Percentiles rank a stretch among this genome's conserved stretches.
These are phyloP conservation scores for Termitomyces sp. DNA, from an alignment of 768 basidiomycete species.

Conservation along the genomic window DNA sequence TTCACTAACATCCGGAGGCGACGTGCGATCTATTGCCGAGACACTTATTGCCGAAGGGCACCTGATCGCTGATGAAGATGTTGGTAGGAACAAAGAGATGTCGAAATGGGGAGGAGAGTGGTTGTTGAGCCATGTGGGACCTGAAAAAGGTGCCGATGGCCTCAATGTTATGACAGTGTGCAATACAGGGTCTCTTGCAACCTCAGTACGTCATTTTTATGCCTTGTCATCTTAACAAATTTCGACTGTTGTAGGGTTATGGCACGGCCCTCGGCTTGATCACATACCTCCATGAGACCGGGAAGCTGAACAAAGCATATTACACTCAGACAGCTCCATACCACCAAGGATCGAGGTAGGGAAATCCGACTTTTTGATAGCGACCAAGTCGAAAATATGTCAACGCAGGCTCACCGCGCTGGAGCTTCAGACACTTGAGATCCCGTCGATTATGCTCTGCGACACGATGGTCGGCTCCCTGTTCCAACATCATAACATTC, in stretches of 20 bases:
- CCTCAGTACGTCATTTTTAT: constrained; percentile 55
- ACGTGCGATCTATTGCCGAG: constrained; percentile 43
- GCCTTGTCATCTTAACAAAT: neutral
- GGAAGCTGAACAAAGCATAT: constrained; percentile 75
- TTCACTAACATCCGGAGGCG: constrained; percentile 34
- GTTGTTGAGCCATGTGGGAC: constrained; percentile 52
- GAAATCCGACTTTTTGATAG: no score
- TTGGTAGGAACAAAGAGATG: constrained; percentile 83
- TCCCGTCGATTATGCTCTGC: constrained; percentile 91
- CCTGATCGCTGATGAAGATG: constrained; percentile 80
- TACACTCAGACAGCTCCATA: constrained; percentile 95
- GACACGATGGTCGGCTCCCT: constrained; percentile 97
- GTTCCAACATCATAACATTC: constrained; percentile 81
- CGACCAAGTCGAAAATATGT: neutral
- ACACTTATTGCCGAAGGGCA: constrained; percentile 67
- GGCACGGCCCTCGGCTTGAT: constrained; percentile 94
- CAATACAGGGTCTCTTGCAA: constrained; percentile 95
- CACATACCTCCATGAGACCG: constrained; percentile 78
- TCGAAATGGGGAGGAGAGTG: constrained; percentile 81
- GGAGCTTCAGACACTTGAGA: constrained; percentile 78
- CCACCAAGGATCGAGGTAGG: constrained; percentile 84
- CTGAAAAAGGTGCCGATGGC: constrained; percentile 29
- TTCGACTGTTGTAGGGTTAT: constrained; percentile 61
- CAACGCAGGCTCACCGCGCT: constrained; percentile 72
- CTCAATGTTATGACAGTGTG: constrained; percentile 90